Percentiles rank a stretch among this genome's conserved stretches.
These are phyloP conservation scores for Magnusiomyces sp. DNA, from an alignment of 1,139 yeast genomes.

Conservation along the genomic window DNA sequence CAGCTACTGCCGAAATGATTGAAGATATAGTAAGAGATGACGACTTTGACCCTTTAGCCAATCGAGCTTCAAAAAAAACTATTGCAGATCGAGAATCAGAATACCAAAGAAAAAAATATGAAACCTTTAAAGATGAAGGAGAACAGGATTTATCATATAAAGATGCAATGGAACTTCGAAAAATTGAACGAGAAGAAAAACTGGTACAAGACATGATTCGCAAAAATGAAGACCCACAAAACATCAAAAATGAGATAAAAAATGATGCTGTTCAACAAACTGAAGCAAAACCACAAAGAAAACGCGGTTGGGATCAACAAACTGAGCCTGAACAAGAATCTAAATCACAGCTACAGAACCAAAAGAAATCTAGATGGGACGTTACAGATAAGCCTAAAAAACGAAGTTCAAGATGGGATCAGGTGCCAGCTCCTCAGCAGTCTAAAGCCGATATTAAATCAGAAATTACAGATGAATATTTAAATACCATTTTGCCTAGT, in stretches of 20 bases:
- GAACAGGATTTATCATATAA: slow-evolving; percentile 20
- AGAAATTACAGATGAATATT: slow-evolving; percentile 41
- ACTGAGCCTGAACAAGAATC: slow-evolving; percentile 15
- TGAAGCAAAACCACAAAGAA: slow-evolving; percentile 8
- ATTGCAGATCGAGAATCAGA: slow-evolving; percentile 34
- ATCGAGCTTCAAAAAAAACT: slow-evolving; percentile 28
- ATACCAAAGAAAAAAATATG: slow-evolving; percentile 37
- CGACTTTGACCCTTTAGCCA: slow-evolving; percentile 33
- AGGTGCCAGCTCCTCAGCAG: slow-evolving; percentile 30
- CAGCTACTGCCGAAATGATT: slow-evolving; percentile 27
- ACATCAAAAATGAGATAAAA: no score
- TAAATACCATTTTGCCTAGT: slow-evolving; percentile 46
- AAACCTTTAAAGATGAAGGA: slow-evolving; percentile 27
- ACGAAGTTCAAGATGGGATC: slow-evolving; percentile 27
- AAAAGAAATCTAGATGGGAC: slow-evolving; percentile 21
- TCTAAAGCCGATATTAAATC: slow-evolving; percentile 23
- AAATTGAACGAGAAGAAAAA: slow-evolving; percentile 29
- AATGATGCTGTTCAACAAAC: background rate
- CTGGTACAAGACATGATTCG: slow-evolving; percentile 25
- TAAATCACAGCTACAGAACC: slow-evolving; percentile 1
- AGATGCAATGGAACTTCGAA: slow-evolving; percentile 27
- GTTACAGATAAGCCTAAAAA: slow-evolving; percentile 11
- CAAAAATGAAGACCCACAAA: slow-evolving; percentile 16
- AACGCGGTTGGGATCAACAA: slow-evolving; percentile 15
- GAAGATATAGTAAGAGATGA: slow-evolving; percentile 31